Base-by-base conservation (phyloP, 2,329 filamentous ascomycete species). In the Ceratocystis destructans region DNA sequence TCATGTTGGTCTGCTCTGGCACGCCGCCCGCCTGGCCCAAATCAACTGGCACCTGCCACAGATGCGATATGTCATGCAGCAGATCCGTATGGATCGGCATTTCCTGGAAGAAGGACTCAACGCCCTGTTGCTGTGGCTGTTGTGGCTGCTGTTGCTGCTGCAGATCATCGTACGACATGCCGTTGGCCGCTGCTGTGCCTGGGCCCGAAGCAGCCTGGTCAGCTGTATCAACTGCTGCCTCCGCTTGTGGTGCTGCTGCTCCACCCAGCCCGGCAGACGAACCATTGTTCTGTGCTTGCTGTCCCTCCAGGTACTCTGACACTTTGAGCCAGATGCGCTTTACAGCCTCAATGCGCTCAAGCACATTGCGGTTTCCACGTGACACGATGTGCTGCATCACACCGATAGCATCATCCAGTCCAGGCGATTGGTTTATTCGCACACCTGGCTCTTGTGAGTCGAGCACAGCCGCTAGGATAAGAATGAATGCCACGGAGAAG, bases 401-500 rank as follows among this genome's bases (percentile, higher is more conserved):
- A 20, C 64, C 66, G 31, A 68, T 65, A 17, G 66, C 66, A n/a
- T 68, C 66, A 33, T 68, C 66, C 1, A 68, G 61, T 5, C 66
- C 66, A 3, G 61, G 66, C 22, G 59, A 59, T 17, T 64, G 41
- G n/a, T 44, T 31, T 3, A 65, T n/a, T 6, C 64, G 64, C n/a
- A 61, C 44, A 8, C 66, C 50, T 3, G 64, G 66, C 28, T 68
- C 66, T 64, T 68, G 66, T 4, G 64, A 66, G 37, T 68, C 66
- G 22, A 68, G 66, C 31, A 68, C 64, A 1, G 66, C 67, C 10
- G 67, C 45, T 12, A 68, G 59, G 25, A 68, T 67, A 22, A 68
- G 62, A 46, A 68, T 67, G 20, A 68, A 68, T n/a, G 62, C 67
- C 25, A 67, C 67, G 12, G 67, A 68, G 57, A 68, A 68, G 31